These are phyloP conservation scores for Jimgerdemannia lactiflua DNA, from an alignment of 192 early-diverging fungal genomes.

Conservation along the genomic window DNA sequence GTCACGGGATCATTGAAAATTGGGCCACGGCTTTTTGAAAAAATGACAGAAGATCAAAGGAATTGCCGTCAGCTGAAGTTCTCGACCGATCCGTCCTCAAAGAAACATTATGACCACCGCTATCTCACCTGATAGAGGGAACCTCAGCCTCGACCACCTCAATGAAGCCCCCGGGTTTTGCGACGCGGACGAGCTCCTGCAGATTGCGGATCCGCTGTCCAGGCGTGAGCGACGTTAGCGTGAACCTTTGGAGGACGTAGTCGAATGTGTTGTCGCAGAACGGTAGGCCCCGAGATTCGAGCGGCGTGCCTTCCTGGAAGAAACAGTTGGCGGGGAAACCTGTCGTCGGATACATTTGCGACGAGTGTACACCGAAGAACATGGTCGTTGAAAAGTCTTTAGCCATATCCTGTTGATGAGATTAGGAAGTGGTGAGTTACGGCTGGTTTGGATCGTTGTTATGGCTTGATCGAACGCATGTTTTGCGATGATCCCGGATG, in stretches of 20 bases:
- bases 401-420: not conserved
- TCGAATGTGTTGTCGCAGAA: constrained; percentile 17
- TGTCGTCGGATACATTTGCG: not conserved
- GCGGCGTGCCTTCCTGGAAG: not conserved
- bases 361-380: not conserved
- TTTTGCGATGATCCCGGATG: no score
- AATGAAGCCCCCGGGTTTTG: constrained; percentile 13
- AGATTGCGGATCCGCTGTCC: constrained; percentile 6
- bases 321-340: not conserved
- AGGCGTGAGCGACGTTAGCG: not conserved
- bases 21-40: no score
- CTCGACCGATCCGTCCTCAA: no score
- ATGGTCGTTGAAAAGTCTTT: not conserved
- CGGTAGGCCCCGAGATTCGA: not conserved
- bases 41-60: no score
- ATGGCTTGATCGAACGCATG: no score
- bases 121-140: not conserved
- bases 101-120: no score
- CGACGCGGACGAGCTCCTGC: constrained; percentile 7
- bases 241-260: constrained; percentile 10
- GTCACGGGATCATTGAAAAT: no score
- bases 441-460: no score
- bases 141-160: not conserved
- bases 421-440: not conserved
- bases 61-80: no score